Conservation (phyloP, 106 monocot species). For the Phalaenopsis aphrodite region DNA sequence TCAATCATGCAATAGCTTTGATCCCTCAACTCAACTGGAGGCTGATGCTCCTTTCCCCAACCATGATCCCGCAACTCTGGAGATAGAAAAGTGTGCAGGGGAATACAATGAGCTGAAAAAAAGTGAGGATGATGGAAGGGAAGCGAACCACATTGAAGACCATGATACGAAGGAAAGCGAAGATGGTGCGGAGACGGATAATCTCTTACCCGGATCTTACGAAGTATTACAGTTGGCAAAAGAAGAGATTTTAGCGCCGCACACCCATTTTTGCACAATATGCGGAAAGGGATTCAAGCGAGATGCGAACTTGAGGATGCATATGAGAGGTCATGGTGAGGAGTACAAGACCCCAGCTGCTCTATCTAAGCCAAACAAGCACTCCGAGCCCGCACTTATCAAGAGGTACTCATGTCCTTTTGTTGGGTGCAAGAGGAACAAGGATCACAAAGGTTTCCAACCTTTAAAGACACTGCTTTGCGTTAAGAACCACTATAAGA, state of each 20-base stretch:
- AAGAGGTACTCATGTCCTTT: slow-evolving; percentile 89
- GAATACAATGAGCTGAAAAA: slow-evolving; percentile 21
- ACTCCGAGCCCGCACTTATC: slow-evolving; percentile 22
- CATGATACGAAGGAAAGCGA: slow-evolving; percentile 59
- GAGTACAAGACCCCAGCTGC: slow-evolving; percentile 90
- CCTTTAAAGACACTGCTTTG: slow-evolving; percentile 83
- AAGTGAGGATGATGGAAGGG: slow-evolving; percentile 9
- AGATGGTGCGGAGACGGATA: slow-evolving; percentile 42
- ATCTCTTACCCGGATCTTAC: slow-evolving; percentile 51
- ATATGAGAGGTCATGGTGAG: slow-evolving; percentile 97
- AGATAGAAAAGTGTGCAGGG: neutral
- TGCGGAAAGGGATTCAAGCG: slow-evolving; percentile 94
- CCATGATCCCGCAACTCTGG: neutral
- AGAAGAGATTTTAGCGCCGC: slow-evolving; percentile 90
- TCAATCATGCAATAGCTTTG: neutral
- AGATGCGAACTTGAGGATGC: slow-evolving; percentile 90
- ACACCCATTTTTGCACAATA: slow-evolving; percentile 79
- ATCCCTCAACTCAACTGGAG: neutral
- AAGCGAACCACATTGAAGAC: slow-evolving; percentile 30
- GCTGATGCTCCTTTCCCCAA: neutral
- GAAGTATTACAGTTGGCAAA: slow-evolving; percentile 80
- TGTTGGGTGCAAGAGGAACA: slow-evolving; percentile 86
- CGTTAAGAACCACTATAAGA: slow-evolving; percentile 94
- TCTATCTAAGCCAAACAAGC: slow-evolving; percentile 72
- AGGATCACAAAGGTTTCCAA: slow-evolving; percentile 87